Percentiles rank a stretch among this genome's conserved stretches.
Conservation (phyloP, 2,329 filamentous ascomycete genomes). For the Ploettnerulaceae sp. region DNA sequence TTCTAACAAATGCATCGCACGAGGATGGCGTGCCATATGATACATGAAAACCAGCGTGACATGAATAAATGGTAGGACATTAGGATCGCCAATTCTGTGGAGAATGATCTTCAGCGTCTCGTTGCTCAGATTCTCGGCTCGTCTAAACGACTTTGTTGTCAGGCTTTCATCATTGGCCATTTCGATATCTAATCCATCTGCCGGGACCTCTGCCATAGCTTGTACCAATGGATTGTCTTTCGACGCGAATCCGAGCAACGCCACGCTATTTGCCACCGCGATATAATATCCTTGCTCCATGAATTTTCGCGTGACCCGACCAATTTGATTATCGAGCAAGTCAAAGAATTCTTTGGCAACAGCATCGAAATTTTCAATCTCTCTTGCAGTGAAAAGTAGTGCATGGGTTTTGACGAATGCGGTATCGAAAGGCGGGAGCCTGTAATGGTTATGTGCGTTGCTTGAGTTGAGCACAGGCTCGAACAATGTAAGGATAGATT, state of each 20-base stretch:
- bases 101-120: conserved; percentile 24
- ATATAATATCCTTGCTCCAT: conserved; percentile 51
- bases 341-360: conserved; percentile 47
- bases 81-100: conserved; percentile 26
- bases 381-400: conserved; percentile 53
- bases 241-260: conserved; percentile 30
- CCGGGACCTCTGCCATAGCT: neutral
- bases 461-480: conserved; percentile 47
- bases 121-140: conserved; percentile 24
- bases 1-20: conserved; percentile 21
- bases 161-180: conserved; percentile 1
- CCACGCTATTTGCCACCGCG: conserved; percentile 42
- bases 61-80: conserved; percentile 31
- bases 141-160: conserved; percentile 16
- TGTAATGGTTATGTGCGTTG: conserved; percentile 35
- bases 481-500: conserved; percentile 67
- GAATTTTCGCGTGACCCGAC: conserved; percentile 40
- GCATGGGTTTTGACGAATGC: conserved; percentile 61
- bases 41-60: conserved; percentile 29
- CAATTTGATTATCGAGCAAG: conserved; percentile 54
- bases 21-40: conserved; percentile 20
- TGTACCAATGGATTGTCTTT: conserved; percentile 21
- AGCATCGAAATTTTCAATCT: conserved; percentile 42
- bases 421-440: conserved; percentile 47
- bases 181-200: neutral